Conservation (phyloP, 1,139 yeast species). For the Sugiyamaella japonica region DNA sequence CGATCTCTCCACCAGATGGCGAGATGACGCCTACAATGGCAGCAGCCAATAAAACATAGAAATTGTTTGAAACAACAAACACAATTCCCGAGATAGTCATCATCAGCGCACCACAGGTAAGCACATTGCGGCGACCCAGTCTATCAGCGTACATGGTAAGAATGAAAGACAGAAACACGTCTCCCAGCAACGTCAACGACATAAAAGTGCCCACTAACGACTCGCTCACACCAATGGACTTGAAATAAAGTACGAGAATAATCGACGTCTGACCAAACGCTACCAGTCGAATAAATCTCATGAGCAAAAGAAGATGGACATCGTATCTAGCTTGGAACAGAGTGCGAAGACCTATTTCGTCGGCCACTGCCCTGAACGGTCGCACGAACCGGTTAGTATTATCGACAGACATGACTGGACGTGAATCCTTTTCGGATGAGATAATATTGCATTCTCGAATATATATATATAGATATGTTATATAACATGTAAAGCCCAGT, state of each 20-base stretch:
- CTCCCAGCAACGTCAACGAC: constrained; percentile 75
- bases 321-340: constrained; percentile 41
- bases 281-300: constrained; percentile 64
- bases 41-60: constrained; percentile 54
- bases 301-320: constrained; percentile 60
- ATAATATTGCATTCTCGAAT: too few species aligned
- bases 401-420: not conserved
- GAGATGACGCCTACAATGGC: constrained; percentile 66
- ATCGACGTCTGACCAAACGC: constrained; percentile 77
- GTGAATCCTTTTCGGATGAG: too few species aligned
- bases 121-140: constrained; percentile 63
- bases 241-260: constrained; percentile 63
- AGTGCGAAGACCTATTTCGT: constrained; percentile 12
- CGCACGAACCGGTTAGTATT: not conserved
- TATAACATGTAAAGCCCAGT: too few species aligned
- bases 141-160: constrained; percentile 73
- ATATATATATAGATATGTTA: too few species aligned
- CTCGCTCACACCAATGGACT: constrained; percentile 53
- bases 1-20: constrained; percentile 83
- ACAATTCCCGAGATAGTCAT: constrained; percentile 65
- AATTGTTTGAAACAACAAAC: constrained; percentile 54
- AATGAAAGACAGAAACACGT: constrained; percentile 62
- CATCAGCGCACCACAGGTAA: constrained; percentile 60
- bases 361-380: constrained; percentile 1
- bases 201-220: constrained; percentile 66